These are phyloP conservation scores for Trifolium subterraneum DNA, from an alignment of 306 rosid species.

Conservation along the genomic window DNA sequence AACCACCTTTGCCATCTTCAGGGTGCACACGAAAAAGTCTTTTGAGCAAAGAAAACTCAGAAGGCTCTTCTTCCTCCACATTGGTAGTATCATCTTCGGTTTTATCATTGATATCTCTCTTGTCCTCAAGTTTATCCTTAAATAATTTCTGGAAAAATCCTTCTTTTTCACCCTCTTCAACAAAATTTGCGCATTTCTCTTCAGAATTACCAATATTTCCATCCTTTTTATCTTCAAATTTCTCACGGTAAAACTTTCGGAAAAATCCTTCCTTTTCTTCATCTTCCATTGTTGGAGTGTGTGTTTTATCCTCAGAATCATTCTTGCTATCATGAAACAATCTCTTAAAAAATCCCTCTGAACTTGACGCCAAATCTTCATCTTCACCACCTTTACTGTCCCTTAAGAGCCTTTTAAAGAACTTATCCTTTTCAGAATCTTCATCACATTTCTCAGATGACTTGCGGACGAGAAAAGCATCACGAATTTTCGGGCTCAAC, in stretches of 20 bases:
- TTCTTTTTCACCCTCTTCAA: constrained; percentile 86
- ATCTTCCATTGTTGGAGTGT: constrained; percentile 55
- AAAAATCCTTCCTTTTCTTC: constrained; percentile 90
- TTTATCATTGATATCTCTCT: constrained; percentile 70
- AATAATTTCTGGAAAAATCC: constrained; percentile 81
- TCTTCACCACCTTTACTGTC: constrained; percentile 80
- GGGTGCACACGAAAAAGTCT: constrained; percentile 92
- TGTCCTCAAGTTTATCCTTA: constrained; percentile 82
- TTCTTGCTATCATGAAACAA: constrained; percentile 88
- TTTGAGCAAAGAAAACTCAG: constrained; percentile 80
- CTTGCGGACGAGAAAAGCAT: constrained; percentile 71
- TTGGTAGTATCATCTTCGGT: constrained; percentile 68
- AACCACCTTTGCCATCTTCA: constrained; percentile 69
- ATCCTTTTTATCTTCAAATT: constrained; percentile 81
- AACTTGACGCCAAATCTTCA: constrained; percentile 76
- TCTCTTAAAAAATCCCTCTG: constrained; percentile 88
- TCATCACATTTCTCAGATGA: constrained; percentile 76
- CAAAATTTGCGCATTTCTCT: constrained; percentile 62
- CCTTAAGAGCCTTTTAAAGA: constrained; percentile 79
- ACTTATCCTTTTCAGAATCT: constrained; percentile 80
- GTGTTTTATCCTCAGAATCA: constrained; percentile 67
- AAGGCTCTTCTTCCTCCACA: constrained; percentile 79
- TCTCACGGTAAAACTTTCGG: constrained; percentile 75
- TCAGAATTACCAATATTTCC: constrained; percentile 57
- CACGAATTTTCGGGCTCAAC: constrained; percentile 72